Percentiles rank a stretch among this genome's conserved stretches.
phyloP scores from a whole-genome alignment of 2,329 filamentous ascomycete genomes.

The Colletotrichum aenigma region DNA sequence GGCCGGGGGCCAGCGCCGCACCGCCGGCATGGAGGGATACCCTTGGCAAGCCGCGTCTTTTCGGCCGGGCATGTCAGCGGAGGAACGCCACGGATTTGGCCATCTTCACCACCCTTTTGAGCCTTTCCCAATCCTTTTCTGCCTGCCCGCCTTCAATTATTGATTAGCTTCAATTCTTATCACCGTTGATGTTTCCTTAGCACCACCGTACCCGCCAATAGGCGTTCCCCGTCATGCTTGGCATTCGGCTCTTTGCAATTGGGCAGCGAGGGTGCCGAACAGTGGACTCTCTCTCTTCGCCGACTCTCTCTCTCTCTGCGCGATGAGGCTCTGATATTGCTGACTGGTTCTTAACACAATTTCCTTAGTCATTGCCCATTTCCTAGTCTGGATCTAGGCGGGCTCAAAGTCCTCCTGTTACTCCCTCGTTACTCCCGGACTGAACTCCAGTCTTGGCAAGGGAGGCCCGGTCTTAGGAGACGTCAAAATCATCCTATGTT shows the following conservation, averaged over 20 bases:
- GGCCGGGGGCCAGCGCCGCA: not conserved
- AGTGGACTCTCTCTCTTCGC: not conserved
- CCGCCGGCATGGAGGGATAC: not conserved
- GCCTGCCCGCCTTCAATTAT: not conserved
- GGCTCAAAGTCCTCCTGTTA: not conserved
- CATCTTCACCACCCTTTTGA: not conserved
- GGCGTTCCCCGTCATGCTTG: not conserved
- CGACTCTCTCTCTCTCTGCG: not conserved
- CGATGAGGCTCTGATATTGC: not conserved
- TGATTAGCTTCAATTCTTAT: not conserved
- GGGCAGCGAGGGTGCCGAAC: not conserved
- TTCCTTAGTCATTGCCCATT: not conserved
- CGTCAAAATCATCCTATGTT: not conserved
- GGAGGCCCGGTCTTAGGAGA: not conserved
- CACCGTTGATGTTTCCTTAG: not conserved
- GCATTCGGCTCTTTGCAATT: not conserved
- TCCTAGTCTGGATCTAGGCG: not conserved
- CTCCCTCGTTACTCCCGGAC: not conserved
- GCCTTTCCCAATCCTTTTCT: not conserved
- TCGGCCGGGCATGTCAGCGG: not conserved
- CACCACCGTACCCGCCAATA: not conserved
- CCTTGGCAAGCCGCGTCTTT: slow-evolving; percentile 4
- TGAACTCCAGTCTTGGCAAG: not conserved
- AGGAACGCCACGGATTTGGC: not conserved
- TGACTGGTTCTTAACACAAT: not conserved